A percentile compares a stretch with the other conserved stretches of the same genome.
Conservation (phyloP, 176 grass and related monocot genomes). For the Eleusine indica region DNA sequence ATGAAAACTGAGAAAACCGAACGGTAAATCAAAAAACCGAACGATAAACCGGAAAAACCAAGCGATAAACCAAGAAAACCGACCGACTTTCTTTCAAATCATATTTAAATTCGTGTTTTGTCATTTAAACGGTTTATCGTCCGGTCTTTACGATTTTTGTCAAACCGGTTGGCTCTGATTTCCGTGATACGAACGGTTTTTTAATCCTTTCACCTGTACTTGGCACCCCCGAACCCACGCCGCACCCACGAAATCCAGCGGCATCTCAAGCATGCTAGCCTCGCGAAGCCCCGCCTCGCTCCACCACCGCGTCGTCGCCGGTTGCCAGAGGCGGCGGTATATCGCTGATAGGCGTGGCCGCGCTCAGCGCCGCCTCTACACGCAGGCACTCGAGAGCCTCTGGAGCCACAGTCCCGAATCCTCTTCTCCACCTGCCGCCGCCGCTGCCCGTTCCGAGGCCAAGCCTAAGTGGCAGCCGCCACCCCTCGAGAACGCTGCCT, state of each 20-base stretch:
- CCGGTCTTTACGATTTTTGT: too few species aligned
- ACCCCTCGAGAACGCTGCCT: conserved; percentile 64
- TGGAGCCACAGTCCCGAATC: conserved; percentile 43
- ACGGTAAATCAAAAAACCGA: too few species aligned
- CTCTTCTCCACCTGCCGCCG: conserved; percentile 11
- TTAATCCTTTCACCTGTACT: too few species aligned
- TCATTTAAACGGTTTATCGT: too few species aligned
- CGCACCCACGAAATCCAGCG: not conserved
- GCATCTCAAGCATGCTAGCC: conserved; percentile 34
- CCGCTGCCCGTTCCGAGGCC: conserved; percentile 15
- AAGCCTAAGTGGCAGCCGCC: conserved; percentile 57
- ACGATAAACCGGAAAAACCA: too few species aligned
- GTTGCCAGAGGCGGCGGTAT: conserved; percentile 24
- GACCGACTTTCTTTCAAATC: too few species aligned
- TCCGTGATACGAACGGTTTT: too few species aligned
- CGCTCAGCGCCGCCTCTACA: conserved; percentile 63
- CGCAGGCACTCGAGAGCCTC: conserved; percentile 56
- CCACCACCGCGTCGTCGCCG: conserved; percentile 41
- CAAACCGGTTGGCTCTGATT: too few species aligned
- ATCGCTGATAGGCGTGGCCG: conserved; percentile 50
- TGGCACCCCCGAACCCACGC: not conserved
- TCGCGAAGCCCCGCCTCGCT: conserved; percentile 26
- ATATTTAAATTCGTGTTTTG: too few species aligned
- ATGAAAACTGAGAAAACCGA: too few species aligned
- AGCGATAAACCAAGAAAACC: too few species aligned